phyloP scores from a whole-genome alignment of 1,284 basidiomycete species.

The Rhodotorula sp. region DNA sequence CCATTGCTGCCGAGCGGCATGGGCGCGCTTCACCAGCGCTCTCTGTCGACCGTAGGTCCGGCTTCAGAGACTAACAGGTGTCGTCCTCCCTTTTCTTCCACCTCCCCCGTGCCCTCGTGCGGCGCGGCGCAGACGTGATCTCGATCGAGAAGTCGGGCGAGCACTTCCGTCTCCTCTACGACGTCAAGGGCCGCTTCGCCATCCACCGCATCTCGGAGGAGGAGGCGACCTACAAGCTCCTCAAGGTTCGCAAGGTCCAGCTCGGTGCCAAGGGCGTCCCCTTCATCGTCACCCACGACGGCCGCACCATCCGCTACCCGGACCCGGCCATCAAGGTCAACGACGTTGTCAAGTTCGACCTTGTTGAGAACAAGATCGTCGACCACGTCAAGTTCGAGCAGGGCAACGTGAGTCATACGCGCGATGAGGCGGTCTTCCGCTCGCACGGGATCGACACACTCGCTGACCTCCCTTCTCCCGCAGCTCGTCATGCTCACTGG shows the following conservation, averaged over 20 bases:
- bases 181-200: constrained; percentile 98
- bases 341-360: constrained; percentile 97
- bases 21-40: constrained; percentile 12
- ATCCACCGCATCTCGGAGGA: constrained; percentile 99
- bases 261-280: constrained; percentile 93
- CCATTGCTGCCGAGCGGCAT: not conserved
- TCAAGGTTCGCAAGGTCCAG: constrained; percentile 91
- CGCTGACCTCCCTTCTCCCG: not conserved
- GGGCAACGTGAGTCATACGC: constrained; percentile 64
- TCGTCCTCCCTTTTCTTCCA: constrained; percentile 9
- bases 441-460: not conserved
- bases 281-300: constrained; percentile 97
- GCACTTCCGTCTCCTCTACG: constrained; percentile 99
- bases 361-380: constrained; percentile 89
- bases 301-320: constrained; percentile 98
- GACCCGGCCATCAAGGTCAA: constrained; percentile 95
- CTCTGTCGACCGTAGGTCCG: constrained; percentile 13
- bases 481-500: constrained; percentile 92
- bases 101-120: constrained; percentile 9
- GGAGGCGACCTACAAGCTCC: constrained; percentile 97
- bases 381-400: constrained; percentile 96
- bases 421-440: too few species aligned
- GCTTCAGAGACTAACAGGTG: constrained; percentile 25
- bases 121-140: constrained; percentile 72
- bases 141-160: constrained; percentile 98